These are phyloP conservation scores for Globisporangium nunn DNA, from an alignment of 352 stramenopile genomes.

Conservation along the genomic window DNA sequence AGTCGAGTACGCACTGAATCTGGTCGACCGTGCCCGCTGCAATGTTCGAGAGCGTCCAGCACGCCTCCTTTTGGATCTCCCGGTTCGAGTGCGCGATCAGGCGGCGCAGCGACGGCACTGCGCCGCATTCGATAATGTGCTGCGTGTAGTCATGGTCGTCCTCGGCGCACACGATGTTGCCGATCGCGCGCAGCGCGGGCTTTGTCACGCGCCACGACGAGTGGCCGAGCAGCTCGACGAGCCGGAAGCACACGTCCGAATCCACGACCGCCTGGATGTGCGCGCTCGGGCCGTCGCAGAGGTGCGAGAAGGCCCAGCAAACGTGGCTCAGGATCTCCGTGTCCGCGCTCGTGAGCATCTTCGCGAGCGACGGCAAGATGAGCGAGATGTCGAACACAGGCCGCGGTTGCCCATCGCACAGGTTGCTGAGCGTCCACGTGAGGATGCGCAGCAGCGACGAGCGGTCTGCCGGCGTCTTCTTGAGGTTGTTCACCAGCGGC, in stretches of 20 bases:
- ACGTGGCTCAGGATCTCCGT: slow-evolving; percentile 93
- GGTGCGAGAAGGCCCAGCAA: slow-evolving; percentile 96
- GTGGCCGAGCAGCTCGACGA: slow-evolving; percentile 92
- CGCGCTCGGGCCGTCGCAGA: slow-evolving; percentile 94
- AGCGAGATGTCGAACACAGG: slow-evolving; percentile 87
- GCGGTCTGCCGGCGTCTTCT: slow-evolving; percentile 79
- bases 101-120: slow-evolving; percentile 89
- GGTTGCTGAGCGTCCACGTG: slow-evolving; percentile 90
- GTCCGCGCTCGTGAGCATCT: slow-evolving; percentile 92
- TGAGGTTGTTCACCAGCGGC: slow-evolving; percentile 85
- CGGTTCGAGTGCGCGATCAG: slow-evolving; percentile 95
- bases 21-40: slow-evolving; percentile 95
- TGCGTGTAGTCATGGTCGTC: slow-evolving; percentile 90
- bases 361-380: slow-evolving; percentile 79
- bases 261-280: slow-evolving; percentile 95
- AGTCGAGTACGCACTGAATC: slow-evolving; percentile 97
- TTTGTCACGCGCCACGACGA: slow-evolving; percentile 95
- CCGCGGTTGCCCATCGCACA: slow-evolving; percentile 88
- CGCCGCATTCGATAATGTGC: slow-evolving; percentile 96
- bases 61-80: slow-evolving; percentile 98
- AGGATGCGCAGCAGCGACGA: slow-evolving; percentile 87
- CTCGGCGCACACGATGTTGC: slow-evolving; percentile 98
- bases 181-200: slow-evolving; percentile 94
- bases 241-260: slow-evolving; percentile 78
- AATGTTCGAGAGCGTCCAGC: slow-evolving; percentile 97